A percentile compares a stretch with the other conserved stretches of the same genome.
Evolutionary conservation across 768 basidiomycete genomes (phyloP).

Genomic region (Russula virescens): DNA sequence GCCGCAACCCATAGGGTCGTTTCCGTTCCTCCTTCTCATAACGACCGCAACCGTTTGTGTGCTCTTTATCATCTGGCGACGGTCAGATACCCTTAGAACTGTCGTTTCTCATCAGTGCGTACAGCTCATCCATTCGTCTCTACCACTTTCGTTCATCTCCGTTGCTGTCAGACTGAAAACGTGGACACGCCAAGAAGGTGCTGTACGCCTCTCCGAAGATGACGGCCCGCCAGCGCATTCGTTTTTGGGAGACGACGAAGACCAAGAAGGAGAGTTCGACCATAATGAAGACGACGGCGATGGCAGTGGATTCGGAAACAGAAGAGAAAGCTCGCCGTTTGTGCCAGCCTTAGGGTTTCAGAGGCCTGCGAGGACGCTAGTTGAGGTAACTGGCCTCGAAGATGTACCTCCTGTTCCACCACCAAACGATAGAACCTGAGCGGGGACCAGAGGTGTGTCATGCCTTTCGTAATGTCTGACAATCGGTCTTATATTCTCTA

Average conservation of each 20-base stretch:
- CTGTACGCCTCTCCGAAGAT: constrained; percentile 59
- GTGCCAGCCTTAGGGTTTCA: not conserved
- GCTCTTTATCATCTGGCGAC: constrained; percentile 57
- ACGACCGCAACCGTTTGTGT: constrained; percentile 50
- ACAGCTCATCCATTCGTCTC: constrained; percentile 18
- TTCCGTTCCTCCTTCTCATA: constrained; percentile 46
- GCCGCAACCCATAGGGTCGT: constrained; percentile 57
- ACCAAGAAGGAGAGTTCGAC: constrained; percentile 29
- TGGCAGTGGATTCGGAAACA: too few species aligned
- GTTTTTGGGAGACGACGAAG: constrained; percentile 51
- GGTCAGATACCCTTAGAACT: constrained; percentile 45
- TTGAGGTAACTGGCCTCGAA: not conserved
- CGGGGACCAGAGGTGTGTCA: not conserved
- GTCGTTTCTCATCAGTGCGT: constrained; percentile 54
- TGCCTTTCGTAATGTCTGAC: not conserved
- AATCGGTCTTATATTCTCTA: not conserved
- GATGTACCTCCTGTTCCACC: constrained; percentile 2
- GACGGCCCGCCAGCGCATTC: constrained; percentile 60
- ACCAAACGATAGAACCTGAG: constrained; percentile 1
- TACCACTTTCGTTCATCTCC: too few species aligned
- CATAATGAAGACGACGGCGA: constrained; percentile 43
- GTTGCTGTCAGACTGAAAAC: constrained; percentile 45
- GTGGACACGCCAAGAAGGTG: constrained; percentile 46
- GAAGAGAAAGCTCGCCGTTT: not conserved
- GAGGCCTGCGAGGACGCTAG: not conserved